Base-by-base conservation (phyloP, 345 rosid species). In the Abelmoschus esculentus region DNA sequence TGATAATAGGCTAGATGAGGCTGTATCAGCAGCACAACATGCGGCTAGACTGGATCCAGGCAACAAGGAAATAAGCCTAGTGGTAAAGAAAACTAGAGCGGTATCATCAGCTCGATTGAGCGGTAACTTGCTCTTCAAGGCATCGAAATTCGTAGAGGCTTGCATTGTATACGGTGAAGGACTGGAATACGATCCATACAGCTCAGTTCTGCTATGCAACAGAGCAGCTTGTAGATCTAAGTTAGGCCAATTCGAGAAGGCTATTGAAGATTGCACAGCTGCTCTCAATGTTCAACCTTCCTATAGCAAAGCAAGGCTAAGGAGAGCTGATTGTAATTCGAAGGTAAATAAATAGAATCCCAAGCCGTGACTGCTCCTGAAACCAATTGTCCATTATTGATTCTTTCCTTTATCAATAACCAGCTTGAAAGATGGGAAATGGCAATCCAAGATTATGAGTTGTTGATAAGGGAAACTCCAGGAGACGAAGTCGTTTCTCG, bases 191-290 rank as follows among this genome's bases (percentile, higher is more conserved):
- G 96, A 87, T 10, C 89, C 96, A 0, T 69, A 72, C 65, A 95
- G 86, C 81, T 83, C 99, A n/a, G 79, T 91, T 56, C 78, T 93
- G 80, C 81, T 93, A 0, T 87, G 97, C 77, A 93, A 93, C 73
- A 88, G 99, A 76, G 99, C 99, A 5, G 96, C 96, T 10, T 89
- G 96, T 29, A 80, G 87, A 52, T 84, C 80, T 58, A 93, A 87
- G 82, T 83, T 89, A 9, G 78, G 85, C 65, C 84, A 83, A 54
- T 89, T 69, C 9, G 96, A 91, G 70, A 87, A 89, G 47, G 90
- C 92, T 4, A 71, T 86, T 1, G 96, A 88, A 75, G 99, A 93
- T 77, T 91, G 99, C 79, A 80, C 91, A 0, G 59, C 81, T 34
- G 97, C 93, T 56, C 90, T 93, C 18, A 66, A 61, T 26, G 73